Evolutionary conservation across 1,139 yeast genomes (phyloP), one percentile per base, ranked within the genome.

Genomic region (Sugiyamaella sp.): DNA sequence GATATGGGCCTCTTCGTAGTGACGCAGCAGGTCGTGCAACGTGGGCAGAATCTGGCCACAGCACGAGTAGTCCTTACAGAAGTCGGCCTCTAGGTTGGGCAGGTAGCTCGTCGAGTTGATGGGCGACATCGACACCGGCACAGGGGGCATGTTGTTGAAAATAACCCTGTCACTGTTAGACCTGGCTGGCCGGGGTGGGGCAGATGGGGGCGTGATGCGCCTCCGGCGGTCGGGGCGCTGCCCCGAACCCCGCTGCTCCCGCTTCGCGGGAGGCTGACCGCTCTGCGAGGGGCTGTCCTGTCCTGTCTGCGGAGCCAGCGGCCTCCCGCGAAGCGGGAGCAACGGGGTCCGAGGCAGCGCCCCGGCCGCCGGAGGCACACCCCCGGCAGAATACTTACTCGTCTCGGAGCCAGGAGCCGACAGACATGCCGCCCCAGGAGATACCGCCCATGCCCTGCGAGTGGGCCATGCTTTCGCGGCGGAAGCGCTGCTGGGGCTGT

Each of bases 401-500:
- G 68, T 93, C 98, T 68, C 90, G 87, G 39, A 93, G 76, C 98
- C 98, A 93, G 20, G 95, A 85, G 9, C 98, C 97, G 44, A 93
- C 91, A 21, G 96, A 86, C 56, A 90, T 83, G 1, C 96, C 90
- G 22, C 98, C 98, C 97, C 97, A 93, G n/a, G 96, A 86, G 37
- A 93, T 88, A 50, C 98, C 98, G 41, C 98, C 98, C 84, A 91
- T 88, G 8, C 98, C 98, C 69, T 89, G 97, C 2, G 96, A 86
- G 70, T 91, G 98, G 21, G 97, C 97, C 56, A 93, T 84, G 57
- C 91, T 84, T 64, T 91, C 98, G 57, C 98, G 78, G 64, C 96
- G 80, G 59, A 74, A 73, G 51, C 71, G 69, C 48, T 69, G 71
- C 49, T 68, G 63, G 19, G 72, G 70, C 49, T 70, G 68, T 56